Evolutionary conservation across 1,284 basidiomycete genomes (phyloP).

Genomic region (Meripilus lineatus): DNA sequence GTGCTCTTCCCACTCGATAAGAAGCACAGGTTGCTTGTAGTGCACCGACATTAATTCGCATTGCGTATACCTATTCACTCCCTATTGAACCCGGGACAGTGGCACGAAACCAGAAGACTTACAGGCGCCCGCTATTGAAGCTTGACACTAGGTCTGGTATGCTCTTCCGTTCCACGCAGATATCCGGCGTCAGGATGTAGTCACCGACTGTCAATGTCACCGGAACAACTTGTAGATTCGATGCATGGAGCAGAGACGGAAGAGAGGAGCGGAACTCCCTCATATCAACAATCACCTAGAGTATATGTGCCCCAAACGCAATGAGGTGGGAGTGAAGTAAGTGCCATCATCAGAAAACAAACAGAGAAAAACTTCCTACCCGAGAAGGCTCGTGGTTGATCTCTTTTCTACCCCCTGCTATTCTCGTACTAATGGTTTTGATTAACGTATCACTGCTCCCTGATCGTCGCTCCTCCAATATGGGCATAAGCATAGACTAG

Average conservation of each 20-base stretch:
- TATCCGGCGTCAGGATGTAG: conserved; percentile 93
- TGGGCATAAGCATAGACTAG: conserved; percentile 88
- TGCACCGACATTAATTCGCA: conserved; percentile 97
- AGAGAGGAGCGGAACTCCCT: conserved; percentile 93
- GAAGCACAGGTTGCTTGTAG: conserved; percentile 89
- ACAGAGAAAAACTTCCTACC: conserved; percentile 45
- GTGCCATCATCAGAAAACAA: not conserved
- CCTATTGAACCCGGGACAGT: not conserved
- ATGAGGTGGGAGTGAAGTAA: not conserved
- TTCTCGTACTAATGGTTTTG: conserved; percentile 83
- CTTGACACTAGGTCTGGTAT: conserved; percentile 87
- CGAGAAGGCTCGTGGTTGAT: conserved; percentile 65
- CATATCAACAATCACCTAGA: conserved; percentile 91
- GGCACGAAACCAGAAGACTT: conserved; percentile 30
- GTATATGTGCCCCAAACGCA: not conserved
- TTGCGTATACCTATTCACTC: conserved; percentile 76
- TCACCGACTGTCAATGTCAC: conserved; percentile 94
- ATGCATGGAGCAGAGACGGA: conserved; percentile 86
- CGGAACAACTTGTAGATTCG: conserved; percentile 79
- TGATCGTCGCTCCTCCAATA: conserved; percentile 65
- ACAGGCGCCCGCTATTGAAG: conserved; percentile 93
- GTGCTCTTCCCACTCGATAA: conserved; percentile 99
- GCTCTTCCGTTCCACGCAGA: conserved; percentile 96
- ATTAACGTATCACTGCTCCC: conserved; percentile 55
- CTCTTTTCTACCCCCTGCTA: conserved; percentile 82